phyloP scores from a whole-genome alignment of 495 filamentous ascomycete genomes.

The Echria macrotheca region DNA sequence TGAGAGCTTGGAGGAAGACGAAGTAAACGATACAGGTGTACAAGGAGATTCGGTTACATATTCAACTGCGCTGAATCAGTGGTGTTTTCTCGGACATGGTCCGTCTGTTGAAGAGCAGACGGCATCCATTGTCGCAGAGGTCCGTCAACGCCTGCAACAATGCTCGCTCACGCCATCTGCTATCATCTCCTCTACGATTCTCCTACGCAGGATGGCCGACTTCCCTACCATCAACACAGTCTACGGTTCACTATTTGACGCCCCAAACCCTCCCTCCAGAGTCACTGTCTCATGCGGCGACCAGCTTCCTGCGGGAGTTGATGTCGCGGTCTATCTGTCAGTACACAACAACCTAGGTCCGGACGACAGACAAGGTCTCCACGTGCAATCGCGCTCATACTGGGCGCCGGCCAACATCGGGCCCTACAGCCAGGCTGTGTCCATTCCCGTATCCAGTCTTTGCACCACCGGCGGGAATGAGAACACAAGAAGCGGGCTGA shows the following conservation, averaged over 20 bases:
- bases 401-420: slow-evolving; percentile 99
- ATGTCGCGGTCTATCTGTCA: slow-evolving; percentile 50
- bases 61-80: slow-evolving; percentile 17
- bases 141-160: slow-evolving; percentile 25
- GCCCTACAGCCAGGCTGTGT: slow-evolving; percentile 89
- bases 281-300: slow-evolving; percentile 76
- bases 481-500: background rate
- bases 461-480: too few relatives aligned
- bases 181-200: slow-evolving; percentile 68
- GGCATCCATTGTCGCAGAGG: slow-evolving; percentile 28
- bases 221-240: slow-evolving; percentile 68
- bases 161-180: slow-evolving; percentile 38
- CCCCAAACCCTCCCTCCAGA: slow-evolving; percentile 77
- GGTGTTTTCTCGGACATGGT: slow-evolving; percentile 12
- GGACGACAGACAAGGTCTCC: slow-evolving; percentile 54
- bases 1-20: background rate
- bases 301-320: slow-evolving; percentile 45
- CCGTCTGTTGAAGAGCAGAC: slow-evolving; percentile 32
- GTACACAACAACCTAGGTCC: slow-evolving; percentile 21
- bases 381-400: slow-evolving; percentile 90
- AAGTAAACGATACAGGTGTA: background rate
- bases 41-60: background rate
- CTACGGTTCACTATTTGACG: slow-evolving; percentile 64
- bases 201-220: slow-evolving; percentile 73
- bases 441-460: slow-evolving; percentile 41